Evolutionary conservation across 75 land plant genomes (phyloP).

Genomic region (Sequoia sempervirens): DNA sequence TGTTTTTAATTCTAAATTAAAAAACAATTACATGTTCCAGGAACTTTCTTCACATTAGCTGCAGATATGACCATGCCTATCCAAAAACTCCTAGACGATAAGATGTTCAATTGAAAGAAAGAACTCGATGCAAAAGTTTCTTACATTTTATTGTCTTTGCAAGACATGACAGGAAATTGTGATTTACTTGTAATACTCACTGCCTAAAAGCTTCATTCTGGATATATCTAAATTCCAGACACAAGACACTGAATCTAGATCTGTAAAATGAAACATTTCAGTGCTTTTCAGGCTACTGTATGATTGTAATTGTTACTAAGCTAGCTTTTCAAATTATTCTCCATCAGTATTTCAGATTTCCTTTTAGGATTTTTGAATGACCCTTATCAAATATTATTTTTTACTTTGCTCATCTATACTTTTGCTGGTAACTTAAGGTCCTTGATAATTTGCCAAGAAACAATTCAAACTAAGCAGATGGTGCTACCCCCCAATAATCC

Average conservation of each 20-base stretch:
- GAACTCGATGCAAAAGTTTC: not conserved
- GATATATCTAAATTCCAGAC: not conserved
- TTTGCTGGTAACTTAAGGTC: not conserved
- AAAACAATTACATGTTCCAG: not conserved
- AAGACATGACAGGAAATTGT: not conserved
- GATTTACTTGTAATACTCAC: not conserved
- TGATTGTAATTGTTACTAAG: not conserved
- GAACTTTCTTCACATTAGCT: not conserved
- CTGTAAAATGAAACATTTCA: not conserved
- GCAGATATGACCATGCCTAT: not conserved
- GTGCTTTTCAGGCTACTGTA: not conserved
- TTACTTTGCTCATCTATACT: too few species aligned
- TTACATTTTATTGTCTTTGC: not conserved
- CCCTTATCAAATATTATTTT: too few species aligned
- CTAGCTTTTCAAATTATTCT: not conserved
- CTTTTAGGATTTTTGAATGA: not conserved
- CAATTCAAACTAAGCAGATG: not conserved
- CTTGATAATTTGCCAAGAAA: not conserved
- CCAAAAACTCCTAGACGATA: not conserved
- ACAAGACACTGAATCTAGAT: not conserved
- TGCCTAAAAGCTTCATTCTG: not conserved
- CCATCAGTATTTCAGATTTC: not conserved
- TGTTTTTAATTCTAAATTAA: not conserved
- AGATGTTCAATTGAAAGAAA: not conserved
- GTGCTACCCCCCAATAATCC: not conserved